These are phyloP conservation scores for Paulownia fortunei DNA, from an alignment of 257 asterid species.

Conservation along the genomic window DNA sequence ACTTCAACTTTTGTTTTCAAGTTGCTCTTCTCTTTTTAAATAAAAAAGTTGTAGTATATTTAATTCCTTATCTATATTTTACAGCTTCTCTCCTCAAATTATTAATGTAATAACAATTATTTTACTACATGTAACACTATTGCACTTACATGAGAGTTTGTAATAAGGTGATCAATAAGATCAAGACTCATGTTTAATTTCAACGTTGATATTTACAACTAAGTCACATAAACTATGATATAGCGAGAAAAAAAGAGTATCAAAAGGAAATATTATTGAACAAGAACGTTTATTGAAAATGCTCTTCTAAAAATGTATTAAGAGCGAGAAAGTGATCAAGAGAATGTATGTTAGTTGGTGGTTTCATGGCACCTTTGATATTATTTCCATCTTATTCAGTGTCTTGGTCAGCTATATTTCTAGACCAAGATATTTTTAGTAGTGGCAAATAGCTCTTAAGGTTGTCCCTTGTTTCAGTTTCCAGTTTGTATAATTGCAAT, in stretches of 20 bases:
- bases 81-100: not conserved
- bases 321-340: too few species aligned
- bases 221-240: too few species aligned
- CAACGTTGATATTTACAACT: too few species aligned
- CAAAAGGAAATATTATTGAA: too few species aligned
- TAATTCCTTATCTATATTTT: too few species aligned
- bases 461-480: conserved; percentile 3
- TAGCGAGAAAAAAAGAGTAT: too few species aligned
- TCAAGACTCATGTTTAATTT: too few species aligned
- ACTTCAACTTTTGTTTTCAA: conserved; percentile 14
- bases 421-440: conserved; percentile 10
- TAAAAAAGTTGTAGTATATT: not conserved
- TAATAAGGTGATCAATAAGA: too few species aligned
- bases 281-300: too few species aligned
- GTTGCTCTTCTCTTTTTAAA: conserved; percentile 16
- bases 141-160: not conserved
- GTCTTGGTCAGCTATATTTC: conserved; percentile 21
- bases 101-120: too few species aligned
- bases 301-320: not conserved
- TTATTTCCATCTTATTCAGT: conserved; percentile 21
- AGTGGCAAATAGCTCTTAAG: conserved; percentile 21
- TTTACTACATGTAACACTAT: too few species aligned
- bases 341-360: too few species aligned
- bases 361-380: not conserved
- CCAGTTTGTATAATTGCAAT: not conserved